phyloP scores from a whole-genome alignment of 2,329 filamentous ascomycete genomes.

The Colletotrichum horii region DNA sequence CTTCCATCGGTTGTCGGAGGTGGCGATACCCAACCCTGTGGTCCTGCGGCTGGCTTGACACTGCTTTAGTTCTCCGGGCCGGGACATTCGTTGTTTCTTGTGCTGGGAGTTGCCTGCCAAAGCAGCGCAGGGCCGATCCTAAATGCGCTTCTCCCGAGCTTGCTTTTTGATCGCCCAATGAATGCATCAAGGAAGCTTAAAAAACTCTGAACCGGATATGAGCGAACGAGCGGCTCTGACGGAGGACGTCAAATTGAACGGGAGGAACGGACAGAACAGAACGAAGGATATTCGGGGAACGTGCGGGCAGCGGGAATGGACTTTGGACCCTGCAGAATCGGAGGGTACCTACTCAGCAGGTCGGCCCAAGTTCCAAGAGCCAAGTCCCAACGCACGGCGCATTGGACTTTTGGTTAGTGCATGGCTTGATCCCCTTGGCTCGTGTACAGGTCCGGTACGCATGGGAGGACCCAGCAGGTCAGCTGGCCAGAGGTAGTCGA shows the following conservation, averaged over 20 bases:
- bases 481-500: conserved; percentile 7
- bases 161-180: neutral
- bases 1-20: neutral
- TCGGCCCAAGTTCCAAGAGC: neutral
- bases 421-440: conserved; percentile 2
- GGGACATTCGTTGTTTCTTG: neutral
- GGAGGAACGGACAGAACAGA: neutral
- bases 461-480: conserved; percentile 5
- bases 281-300: neutral
- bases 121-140: neutral
- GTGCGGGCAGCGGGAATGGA: conserved; percentile 1
- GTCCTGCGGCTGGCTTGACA: conserved; percentile 1
- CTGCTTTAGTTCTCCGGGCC: neutral
- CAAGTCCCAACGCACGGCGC: neutral
- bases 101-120: neutral
- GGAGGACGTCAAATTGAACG: neutral
- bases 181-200: neutral
- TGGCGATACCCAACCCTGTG: conserved; percentile 9
- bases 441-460: conserved; percentile 6
- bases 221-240: neutral
- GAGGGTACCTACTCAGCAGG: conserved; percentile 14
- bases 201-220: neutral
- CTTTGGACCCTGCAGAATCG: conserved; percentile 23
- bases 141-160: neutral
- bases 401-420: neutral